Evolutionary conservation across 352 stramenopile genomes (phyloP).

Genomic region (Pythium grandisporangium): DNA sequence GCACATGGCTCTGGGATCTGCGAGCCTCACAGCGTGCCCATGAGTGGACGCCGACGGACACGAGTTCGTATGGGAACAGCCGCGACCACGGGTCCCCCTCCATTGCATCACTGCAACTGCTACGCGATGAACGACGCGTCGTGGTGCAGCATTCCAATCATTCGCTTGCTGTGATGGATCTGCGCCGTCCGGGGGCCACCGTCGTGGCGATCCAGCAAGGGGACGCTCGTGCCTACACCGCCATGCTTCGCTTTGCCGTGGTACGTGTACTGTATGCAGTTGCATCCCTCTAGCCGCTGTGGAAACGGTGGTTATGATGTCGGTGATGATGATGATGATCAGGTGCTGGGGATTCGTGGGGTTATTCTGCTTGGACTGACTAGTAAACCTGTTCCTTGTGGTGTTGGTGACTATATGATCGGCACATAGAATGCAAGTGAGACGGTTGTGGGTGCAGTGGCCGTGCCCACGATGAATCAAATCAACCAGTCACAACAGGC

Average conservation of each 20-base stretch:
- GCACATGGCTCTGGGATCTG: conserved; percentile 41
- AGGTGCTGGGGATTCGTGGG: no score
- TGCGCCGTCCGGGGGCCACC: conserved; percentile 9
- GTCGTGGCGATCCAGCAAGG: background rate
- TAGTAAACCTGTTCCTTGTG: no score
- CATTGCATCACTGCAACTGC: conserved; percentile 15
- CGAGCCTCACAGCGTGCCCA: conserved; percentile 11
- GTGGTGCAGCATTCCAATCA: conserved; percentile 37
- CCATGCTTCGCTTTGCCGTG: conserved; percentile 11
- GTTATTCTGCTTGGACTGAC: no score
- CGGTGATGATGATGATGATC: no score
- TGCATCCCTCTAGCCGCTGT: no score
- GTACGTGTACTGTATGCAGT: conserved; percentile 4
- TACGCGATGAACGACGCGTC: conserved; percentile 25
- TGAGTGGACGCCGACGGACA: no score
- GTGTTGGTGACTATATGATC: no score
- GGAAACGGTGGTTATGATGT: no score
- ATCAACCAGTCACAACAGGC: no score
- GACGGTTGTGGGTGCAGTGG: conserved; percentile 26
- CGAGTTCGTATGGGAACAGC: no score
- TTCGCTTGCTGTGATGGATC: conserved; percentile 31
- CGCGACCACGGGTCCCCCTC: no score
- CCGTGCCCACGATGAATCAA: conserved; percentile 15
- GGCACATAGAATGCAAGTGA: conserved; percentile 14
- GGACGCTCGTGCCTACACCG: background rate